phyloP scores from a whole-genome alignment of 139 green algal species.

The Edaphochlamys debaryana region DNA sequence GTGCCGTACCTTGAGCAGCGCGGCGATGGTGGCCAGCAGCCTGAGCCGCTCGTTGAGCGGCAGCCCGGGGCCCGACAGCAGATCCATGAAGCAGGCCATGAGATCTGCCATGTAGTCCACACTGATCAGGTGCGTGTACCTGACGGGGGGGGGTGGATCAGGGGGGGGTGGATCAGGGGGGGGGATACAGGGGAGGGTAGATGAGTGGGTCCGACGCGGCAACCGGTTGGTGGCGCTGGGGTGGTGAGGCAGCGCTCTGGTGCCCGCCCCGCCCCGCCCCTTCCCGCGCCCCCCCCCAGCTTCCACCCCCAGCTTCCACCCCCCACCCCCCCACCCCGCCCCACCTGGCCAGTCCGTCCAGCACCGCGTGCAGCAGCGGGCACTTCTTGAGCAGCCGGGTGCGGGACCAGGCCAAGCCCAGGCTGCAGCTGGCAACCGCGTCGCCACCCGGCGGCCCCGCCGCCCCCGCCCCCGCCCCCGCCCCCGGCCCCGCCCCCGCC shows the following conservation, averaged over 20 bases:
- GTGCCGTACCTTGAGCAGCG: no score
- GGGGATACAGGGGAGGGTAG: neutral
- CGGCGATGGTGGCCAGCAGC: constrained; percentile 61
- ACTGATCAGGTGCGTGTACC: constrained; percentile 81
- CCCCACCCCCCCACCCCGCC: neutral
- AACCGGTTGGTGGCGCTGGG: no score
- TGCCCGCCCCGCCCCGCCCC: no score
- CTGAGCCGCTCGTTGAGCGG: constrained; percentile 70
- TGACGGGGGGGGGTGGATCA: neutral
- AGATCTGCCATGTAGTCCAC: constrained; percentile 87
- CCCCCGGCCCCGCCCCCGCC: neutral
- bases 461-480: neutral
- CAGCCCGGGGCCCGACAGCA: constrained; percentile 62
- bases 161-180: neutral
- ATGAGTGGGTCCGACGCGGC: no score
- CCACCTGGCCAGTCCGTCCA: constrained; percentile 69
- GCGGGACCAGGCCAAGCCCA: constrained; percentile 18
- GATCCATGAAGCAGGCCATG: constrained; percentile 63
- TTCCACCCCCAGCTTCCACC: no score
- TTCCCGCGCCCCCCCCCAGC: no score
- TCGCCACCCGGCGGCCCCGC: neutral
- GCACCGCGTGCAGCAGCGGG: constrained; percentile 74
- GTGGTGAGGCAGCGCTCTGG: no score
- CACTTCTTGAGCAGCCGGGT: constrained; percentile 53
- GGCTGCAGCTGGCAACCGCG: neutral